Percentiles rank a stretch among this genome's conserved stretches.
Conservation (phyloP, 164 flowering plant genomes). For the Nymphaea colorata region DNA sequence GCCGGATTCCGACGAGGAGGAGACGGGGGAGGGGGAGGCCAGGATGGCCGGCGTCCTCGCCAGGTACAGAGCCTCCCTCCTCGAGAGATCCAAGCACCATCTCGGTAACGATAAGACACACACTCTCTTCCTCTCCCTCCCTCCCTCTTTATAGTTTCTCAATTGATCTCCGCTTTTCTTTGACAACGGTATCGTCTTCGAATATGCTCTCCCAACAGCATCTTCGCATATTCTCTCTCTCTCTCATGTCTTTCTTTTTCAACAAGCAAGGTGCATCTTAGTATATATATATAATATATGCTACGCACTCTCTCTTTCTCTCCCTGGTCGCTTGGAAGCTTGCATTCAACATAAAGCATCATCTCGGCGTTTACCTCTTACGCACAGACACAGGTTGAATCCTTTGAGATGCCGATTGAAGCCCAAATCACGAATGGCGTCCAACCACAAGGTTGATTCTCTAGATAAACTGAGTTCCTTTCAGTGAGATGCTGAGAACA, state of each 20-base stretch:
- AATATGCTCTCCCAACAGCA: background rate
- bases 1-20: background rate
- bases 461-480: too few species aligned
- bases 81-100: background rate
- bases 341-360: too few species aligned
- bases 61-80: background rate
- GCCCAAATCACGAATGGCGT: too few species aligned
- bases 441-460: too few species aligned
- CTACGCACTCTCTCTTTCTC: too few species aligned
- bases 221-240: background rate
- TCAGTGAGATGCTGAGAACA: too few species aligned
- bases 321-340: too few species aligned
- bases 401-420: too few species aligned
- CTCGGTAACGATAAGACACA: background rate
- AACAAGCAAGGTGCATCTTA: background rate
- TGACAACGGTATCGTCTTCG: background rate
- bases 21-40: background rate
- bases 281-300: too few species aligned
- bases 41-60: conserved; percentile 1
- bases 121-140: background rate
- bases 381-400: too few species aligned
- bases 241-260: background rate
- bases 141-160: background rate
- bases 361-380: too few species aligned
- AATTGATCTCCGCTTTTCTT: background rate